These are phyloP conservation scores for Symbiotaphrina buchneri DNA, from an alignment of 495 filamentous ascomycete genomes.

Conservation along the genomic window DNA sequence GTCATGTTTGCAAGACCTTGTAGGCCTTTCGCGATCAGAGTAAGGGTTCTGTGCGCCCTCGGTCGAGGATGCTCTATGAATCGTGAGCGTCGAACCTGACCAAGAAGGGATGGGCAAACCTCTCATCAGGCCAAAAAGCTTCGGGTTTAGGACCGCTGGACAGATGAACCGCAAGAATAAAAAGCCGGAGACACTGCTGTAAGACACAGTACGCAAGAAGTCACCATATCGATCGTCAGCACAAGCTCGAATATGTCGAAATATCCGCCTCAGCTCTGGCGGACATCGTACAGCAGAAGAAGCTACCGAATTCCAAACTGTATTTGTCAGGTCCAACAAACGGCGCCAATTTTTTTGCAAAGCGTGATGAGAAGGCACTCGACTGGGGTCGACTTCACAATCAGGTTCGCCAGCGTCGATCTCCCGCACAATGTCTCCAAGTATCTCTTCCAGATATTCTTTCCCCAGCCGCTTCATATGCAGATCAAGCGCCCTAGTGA, in stretches of 20 bases:
- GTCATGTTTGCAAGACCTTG: conserved; percentile 88
- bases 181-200: conserved; percentile 93
- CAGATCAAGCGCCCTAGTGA: conserved; percentile 82
- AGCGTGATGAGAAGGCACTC: conserved; percentile 47
- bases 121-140: conserved; percentile 80
- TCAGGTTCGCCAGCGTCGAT: conserved; percentile 77
- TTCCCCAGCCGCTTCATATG: conserved; percentile 91
- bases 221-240: conserved; percentile 97
- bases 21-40: conserved; percentile 85
- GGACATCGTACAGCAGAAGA: conserved; percentile 53
- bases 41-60: conserved; percentile 74
- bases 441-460: conserved; percentile 76
- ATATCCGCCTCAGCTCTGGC: conserved; percentile 62
- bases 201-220: conserved; percentile 74
- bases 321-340: conserved; percentile 52
- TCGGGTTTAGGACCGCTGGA: conserved; percentile 87
- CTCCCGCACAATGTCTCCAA: conserved; percentile 63
- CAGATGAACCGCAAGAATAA: conserved; percentile 92
- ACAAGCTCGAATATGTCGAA: conserved; percentile 81
- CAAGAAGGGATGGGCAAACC: conserved; percentile 13
- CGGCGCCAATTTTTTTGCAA: conserved; percentile 66
- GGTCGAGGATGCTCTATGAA: conserved; percentile 60
- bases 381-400: conserved; percentile 84
- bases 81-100: conserved; percentile 3
- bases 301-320: conserved; percentile 67